A percentile compares a stretch with the other conserved stretches of the same genome.
phyloP scores from a whole-genome alignment of 1,139 yeast species.

The Yamadazyma aaseri region DNA sequence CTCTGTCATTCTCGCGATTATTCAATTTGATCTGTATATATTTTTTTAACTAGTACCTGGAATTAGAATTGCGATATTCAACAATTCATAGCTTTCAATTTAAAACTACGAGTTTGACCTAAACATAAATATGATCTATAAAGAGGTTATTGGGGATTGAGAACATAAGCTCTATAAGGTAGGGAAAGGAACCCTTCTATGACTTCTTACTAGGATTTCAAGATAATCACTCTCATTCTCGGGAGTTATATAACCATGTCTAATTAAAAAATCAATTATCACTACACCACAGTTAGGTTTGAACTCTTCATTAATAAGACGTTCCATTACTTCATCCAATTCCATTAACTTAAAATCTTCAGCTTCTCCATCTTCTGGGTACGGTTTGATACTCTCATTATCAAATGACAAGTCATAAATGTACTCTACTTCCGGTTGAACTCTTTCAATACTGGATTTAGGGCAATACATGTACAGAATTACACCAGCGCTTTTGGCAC shows the following conservation, averaged over 20 bases:
- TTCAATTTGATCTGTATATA: too few species aligned
- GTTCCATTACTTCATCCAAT: slow-evolving; percentile 52
- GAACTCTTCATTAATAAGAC: slow-evolving; percentile 57
- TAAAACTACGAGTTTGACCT: too few species aligned
- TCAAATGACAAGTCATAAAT: slow-evolving; percentile 69
- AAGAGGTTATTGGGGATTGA: too few species aligned
- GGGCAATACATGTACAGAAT: slow-evolving; percentile 62
- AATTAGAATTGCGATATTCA: too few species aligned
- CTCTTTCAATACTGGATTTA: slow-evolving; percentile 44
- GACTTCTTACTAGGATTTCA: slow-evolving; percentile 58
- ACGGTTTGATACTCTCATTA: slow-evolving; percentile 49
- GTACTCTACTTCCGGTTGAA: slow-evolving; percentile 89
- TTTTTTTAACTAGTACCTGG: too few species aligned
- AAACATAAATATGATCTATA: too few species aligned
- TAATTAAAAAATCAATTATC: slow-evolving; percentile 75
- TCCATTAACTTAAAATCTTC: slow-evolving; percentile 65
- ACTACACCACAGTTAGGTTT: slow-evolving; percentile 89
- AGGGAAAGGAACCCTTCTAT: slow-evolving; percentile 74
- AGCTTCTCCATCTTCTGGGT: slow-evolving; percentile 85
- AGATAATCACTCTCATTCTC: slow-evolving; percentile 62
- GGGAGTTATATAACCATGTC: slow-evolving; percentile 69
- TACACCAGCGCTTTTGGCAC: slow-evolving; percentile 58
- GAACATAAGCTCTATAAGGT: slow-evolving; percentile 20
- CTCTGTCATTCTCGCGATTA: too few species aligned
- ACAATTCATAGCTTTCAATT: too few species aligned